These are phyloP conservation scores for Chamaecrista fasciculata DNA, from an alignment of 306 rosid species.

Conservation along the genomic window DNA sequence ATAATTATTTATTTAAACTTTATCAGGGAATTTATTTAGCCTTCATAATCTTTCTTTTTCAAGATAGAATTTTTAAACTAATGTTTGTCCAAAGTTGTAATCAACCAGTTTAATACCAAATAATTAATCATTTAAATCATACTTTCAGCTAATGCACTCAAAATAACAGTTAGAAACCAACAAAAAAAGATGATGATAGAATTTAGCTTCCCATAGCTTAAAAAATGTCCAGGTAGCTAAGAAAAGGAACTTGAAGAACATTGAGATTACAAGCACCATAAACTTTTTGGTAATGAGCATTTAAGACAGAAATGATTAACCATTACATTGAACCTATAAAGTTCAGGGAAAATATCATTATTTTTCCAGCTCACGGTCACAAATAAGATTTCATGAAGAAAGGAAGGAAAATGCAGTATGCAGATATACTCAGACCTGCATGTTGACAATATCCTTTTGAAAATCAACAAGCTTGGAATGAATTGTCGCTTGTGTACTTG, in stretches of 20 bases:
- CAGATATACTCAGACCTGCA: slow-evolving; percentile 56
- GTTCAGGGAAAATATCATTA: neutral
- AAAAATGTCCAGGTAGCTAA: slow-evolving; percentile 1
- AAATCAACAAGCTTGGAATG: slow-evolving; percentile 70
- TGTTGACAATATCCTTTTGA: slow-evolving; percentile 60
- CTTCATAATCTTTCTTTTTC: neutral
- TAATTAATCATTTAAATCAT: neutral
- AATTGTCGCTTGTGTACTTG: slow-evolving; percentile 60
- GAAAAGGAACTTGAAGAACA: neutral
- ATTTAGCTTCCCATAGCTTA: neutral
- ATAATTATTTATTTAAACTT: no score
- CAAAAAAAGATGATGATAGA: neutral
- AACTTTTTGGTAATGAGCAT: neutral
- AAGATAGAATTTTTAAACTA: neutral
- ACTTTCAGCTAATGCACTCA: neutral
- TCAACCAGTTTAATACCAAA: neutral
- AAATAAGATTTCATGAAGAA: neutral
- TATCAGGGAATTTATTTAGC: neutral
- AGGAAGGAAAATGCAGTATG: slow-evolving; percentile 11
- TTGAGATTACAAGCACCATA: neutral
- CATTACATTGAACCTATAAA: neutral
- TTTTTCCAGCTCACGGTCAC: neutral
- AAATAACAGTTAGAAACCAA: neutral
- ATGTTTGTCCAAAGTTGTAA: neutral
- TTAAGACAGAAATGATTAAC: neutral